A percentile compares a stretch with the other conserved stretches of the same genome.
Evolutionary conservation across 163 green algal genomes (phyloP).

Genomic region (Prototheca stagnorum): DNA sequence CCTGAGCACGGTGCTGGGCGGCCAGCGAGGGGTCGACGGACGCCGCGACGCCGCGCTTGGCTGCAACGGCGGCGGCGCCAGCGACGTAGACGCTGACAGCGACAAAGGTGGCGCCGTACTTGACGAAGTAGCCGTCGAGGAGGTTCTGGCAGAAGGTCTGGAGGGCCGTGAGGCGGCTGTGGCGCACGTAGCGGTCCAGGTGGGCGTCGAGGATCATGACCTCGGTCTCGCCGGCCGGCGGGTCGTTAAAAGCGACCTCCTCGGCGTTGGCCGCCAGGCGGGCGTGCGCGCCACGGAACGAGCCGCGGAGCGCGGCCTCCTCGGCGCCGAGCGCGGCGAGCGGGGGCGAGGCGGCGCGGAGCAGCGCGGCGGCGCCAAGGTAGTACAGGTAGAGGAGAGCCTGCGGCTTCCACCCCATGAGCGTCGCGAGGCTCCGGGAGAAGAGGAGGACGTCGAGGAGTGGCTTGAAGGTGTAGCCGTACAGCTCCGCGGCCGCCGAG

Average conservation of each 20-base stretch:
- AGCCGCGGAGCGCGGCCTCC: slow-evolving; percentile 44
- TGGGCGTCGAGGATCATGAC: slow-evolving; percentile 83
- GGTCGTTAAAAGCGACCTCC: slow-evolving; percentile 93
- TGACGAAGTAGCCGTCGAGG: slow-evolving; percentile 71
- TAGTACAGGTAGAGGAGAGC: slow-evolving; percentile 77
- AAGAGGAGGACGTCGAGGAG: slow-evolving; percentile 88
- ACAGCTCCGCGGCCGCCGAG: slow-evolving; percentile 62
- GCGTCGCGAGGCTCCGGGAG: slow-evolving; percentile 53
- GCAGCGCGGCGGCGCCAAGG: slow-evolving; percentile 38
- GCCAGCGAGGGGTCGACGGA: neutral
- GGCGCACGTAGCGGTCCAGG: slow-evolving; percentile 59
- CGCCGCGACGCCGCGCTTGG: neutral
- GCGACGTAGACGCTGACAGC: slow-evolving; percentile 68
- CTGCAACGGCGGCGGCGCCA: slow-evolving; percentile 1
- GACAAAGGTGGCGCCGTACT: slow-evolving; percentile 49
- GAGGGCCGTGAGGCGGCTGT: slow-evolving; percentile 61
- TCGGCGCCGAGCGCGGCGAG: slow-evolving; percentile 68
- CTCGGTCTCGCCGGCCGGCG: slow-evolving; percentile 55
- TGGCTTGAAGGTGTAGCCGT: slow-evolving; percentile 48
- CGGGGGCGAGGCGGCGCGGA: slow-evolving; percentile 59
- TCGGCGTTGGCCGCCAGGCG: slow-evolving; percentile 60
- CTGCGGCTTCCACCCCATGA: slow-evolving; percentile 70
- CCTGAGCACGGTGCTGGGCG: slow-evolving; percentile 16
- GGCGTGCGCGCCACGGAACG: slow-evolving; percentile 53
- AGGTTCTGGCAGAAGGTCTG: slow-evolving; percentile 76